Percentiles rank a stretch among this genome's conserved stretches.
These are phyloP conservation scores for Penicillium paneum DNA, from an alignment of 2,329 filamentous ascomycete species.

Conservation along the genomic window DNA sequence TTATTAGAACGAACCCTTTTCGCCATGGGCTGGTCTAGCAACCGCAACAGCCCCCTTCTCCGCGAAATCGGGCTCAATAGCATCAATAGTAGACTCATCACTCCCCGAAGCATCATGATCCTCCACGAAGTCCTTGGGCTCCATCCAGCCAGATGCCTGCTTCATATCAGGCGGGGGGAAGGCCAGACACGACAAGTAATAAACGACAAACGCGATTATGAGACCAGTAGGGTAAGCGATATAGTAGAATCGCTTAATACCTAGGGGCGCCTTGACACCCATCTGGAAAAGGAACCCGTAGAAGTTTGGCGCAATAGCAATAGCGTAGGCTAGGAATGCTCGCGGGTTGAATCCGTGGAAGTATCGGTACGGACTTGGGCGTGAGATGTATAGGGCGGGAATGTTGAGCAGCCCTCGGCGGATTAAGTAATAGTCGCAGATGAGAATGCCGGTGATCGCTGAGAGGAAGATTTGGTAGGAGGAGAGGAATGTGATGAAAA, in stretches of 20 bases:
- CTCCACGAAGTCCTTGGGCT: constrained; percentile 38
- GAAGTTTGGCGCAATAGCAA: constrained; percentile 43
- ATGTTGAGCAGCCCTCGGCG: constrained; percentile 36
- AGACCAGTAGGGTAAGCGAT: constrained; percentile 56
- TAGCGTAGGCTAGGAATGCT: constrained; percentile 34
- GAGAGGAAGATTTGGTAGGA: constrained; percentile 43
- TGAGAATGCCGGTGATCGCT: constrained; percentile 43
- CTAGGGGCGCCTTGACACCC: constrained; percentile 36
- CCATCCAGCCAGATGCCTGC: constrained; percentile 29
- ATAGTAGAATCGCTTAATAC: constrained; percentile 50
- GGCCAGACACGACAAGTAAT: constrained; percentile 11
- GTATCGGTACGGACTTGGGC: constrained; percentile 34
- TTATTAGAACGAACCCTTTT: constrained; percentile 1
- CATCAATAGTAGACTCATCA: not conserved
- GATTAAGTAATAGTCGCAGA: constrained; percentile 46
- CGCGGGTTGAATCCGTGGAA: constrained; percentile 37
- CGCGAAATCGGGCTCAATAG: not conserved
- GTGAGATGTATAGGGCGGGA: constrained; percentile 34
- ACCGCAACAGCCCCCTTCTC: constrained; percentile 1
- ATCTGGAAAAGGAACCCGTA: constrained; percentile 44
- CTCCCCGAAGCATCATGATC: constrained; percentile 10
- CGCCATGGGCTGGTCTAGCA: not conserved
- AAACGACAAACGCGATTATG: constrained; percentile 18
- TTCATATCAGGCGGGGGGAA: constrained; percentile 9
- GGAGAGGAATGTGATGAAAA: constrained; percentile 43